Percentiles rank a stretch among this genome's conserved stretches.
Conservation (phyloP, 768 basidiomycete species). For the Gloeostereum incarnatum region DNA sequence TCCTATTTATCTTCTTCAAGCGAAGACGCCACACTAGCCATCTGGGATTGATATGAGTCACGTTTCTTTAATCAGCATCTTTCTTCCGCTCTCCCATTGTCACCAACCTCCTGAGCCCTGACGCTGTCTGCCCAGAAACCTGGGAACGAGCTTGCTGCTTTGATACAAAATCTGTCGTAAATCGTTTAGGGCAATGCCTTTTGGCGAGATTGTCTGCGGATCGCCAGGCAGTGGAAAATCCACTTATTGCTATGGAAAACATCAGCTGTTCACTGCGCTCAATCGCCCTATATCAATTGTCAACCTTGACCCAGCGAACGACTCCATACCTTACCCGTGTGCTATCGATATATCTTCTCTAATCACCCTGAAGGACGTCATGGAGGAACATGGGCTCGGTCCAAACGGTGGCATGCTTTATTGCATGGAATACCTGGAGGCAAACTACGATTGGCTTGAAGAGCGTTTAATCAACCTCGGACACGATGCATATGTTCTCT, state of each 20-base stretch:
- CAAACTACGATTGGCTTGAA: conserved; percentile 88
- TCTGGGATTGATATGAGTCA: too few relatives aligned
- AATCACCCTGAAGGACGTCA: conserved; percentile 81
- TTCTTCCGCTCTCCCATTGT: too few relatives aligned
- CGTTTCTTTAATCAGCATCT: too few relatives aligned
- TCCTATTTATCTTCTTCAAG: too few relatives aligned
- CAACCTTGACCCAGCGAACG: conserved; percentile 95
- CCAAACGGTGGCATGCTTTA: conserved; percentile 97
- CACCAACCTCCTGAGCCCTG: too few relatives aligned
- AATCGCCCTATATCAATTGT: conserved; percentile 81
- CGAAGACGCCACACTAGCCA: too few relatives aligned
- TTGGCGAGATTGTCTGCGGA: conserved; percentile 82
- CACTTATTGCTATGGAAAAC: conserved; percentile 81
- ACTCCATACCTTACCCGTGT: conserved; percentile 85
- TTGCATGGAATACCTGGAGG: conserved; percentile 94
- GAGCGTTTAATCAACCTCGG: conserved; percentile 55
- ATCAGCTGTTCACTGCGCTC: conserved; percentile 84
- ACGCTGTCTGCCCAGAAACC: too few relatives aligned
- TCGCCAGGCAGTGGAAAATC: conserved; percentile 86
- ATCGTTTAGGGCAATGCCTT: too few relatives aligned
- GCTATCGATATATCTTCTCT: conserved; percentile 77
- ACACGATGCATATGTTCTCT: conserved; percentile 77
- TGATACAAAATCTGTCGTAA: too few relatives aligned
- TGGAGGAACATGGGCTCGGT: conserved; percentile 77
- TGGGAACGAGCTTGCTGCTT: too few relatives aligned